Evolutionary conservation across 371 early-diverging fungal genomes (phyloP).

Genomic region (Encephalitozoon intestinalis): DNA sequence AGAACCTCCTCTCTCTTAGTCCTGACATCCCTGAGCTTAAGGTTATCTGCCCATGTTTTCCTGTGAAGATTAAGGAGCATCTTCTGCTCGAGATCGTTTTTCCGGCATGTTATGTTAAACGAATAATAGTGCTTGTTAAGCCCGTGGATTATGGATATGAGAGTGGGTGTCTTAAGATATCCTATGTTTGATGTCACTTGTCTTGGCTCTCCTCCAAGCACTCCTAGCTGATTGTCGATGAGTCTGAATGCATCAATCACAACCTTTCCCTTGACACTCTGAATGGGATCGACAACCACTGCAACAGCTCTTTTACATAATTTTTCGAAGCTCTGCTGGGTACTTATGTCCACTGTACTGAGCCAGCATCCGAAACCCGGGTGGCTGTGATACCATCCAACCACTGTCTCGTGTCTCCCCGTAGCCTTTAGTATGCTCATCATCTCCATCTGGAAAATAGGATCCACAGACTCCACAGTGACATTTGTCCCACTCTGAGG

Average conservation of each 20-base stretch:
- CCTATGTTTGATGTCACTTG: slow-evolving; percentile 98
- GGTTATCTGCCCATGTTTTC: slow-evolving; percentile 94
- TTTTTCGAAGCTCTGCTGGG: slow-evolving; percentile 89
- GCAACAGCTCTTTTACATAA: slow-evolving; percentile 91
- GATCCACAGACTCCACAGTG: slow-evolving; percentile 97
- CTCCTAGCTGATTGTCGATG: slow-evolving; percentile 77
- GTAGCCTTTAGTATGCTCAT: slow-evolving; percentile 97
- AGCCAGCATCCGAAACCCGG: slow-evolving; percentile 99
- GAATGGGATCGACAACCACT: slow-evolving; percentile 98
- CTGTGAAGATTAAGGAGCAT: slow-evolving; percentile 96
- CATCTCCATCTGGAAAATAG: slow-evolving; percentile 99
- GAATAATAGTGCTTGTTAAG: slow-evolving; percentile 98
- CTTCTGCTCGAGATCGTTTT: slow-evolving; percentile 93
- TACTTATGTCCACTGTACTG: slow-evolving; percentile 94
- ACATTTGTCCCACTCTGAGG: slow-evolving; percentile 98
- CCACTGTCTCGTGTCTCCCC: slow-evolving; percentile 95
- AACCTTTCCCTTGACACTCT: slow-evolving; percentile 98
- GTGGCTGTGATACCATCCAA: slow-evolving; percentile 99
- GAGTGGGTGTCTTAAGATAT: slow-evolving; percentile 92
- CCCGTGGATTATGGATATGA: slow-evolving; percentile 91
- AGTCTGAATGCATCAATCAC: slow-evolving; percentile 98
- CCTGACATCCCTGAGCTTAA: slow-evolving; percentile 73
- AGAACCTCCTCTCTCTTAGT: slow-evolving; percentile 65
- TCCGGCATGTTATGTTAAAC: slow-evolving; percentile 92
- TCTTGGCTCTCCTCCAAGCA: slow-evolving; percentile 86